Percentiles rank a stretch among this genome's conserved stretches.
phyloP scores from a whole-genome alignment of 2,329 filamentous ascomycete species.

The Eutypa lata region DNA sequence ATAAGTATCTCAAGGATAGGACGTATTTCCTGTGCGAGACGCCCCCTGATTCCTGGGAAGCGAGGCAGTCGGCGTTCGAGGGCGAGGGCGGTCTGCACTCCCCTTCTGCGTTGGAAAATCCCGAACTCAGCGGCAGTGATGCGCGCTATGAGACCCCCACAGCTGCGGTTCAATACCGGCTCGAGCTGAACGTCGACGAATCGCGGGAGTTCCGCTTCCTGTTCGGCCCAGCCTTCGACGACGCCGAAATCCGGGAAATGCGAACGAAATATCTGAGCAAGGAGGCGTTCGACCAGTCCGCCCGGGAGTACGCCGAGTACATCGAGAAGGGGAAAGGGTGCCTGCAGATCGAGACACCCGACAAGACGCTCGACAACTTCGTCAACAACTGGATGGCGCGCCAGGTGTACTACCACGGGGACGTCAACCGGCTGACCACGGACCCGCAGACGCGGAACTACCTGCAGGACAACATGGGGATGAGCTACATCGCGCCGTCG shows the following conservation, averaged over 20 bases:
- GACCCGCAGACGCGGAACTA: conserved; percentile 60
- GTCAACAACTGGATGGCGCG: conserved; percentile 59
- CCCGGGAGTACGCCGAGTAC: conserved; percentile 47
- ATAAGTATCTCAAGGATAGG: conserved; percentile 55
- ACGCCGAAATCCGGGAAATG: conserved; percentile 45
- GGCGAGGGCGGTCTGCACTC: conserved; percentile 54
- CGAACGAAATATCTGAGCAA: conserved; percentile 46
- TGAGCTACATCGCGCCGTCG: conserved; percentile 52
- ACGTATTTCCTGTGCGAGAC: conserved; percentile 55
- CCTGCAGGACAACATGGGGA: conserved; percentile 59
- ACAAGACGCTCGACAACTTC: conserved; percentile 53
- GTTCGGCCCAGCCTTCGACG: conserved; percentile 52
- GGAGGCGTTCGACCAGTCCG: conserved; percentile 42
- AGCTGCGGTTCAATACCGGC: conserved; percentile 51
- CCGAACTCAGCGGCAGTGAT: conserved; percentile 41
- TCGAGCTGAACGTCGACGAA: conserved; percentile 36
- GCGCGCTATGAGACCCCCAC: conserved; percentile 54
- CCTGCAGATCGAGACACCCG: conserved; percentile 50
- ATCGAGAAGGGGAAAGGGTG: conserved; percentile 49
- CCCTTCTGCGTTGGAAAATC: conserved; percentile 40
- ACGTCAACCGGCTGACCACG: conserved; percentile 56
- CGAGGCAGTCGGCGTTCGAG: conserved; percentile 49
- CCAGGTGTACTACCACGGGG: conserved; percentile 57
- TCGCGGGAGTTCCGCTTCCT: conserved; percentile 49
- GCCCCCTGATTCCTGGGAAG: conserved; percentile 49